These are phyloP conservation scores for Hirsutella minnesotensis DNA, from an alignment of 2,329 filamentous ascomycete genomes.

Conservation along the genomic window DNA sequence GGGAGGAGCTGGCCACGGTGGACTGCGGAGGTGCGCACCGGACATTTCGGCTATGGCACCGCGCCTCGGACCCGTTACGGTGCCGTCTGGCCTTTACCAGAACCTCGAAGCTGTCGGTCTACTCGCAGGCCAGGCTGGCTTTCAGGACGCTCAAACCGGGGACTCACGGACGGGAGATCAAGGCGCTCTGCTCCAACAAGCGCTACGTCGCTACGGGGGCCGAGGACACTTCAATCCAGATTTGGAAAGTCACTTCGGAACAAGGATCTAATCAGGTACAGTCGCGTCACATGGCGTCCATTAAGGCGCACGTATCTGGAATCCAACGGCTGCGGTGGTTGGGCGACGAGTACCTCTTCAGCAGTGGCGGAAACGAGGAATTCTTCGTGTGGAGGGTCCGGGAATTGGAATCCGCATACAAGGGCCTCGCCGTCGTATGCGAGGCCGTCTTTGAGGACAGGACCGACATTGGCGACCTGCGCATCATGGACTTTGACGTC, in stretches of 20 bases:
- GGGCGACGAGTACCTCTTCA: constrained; percentile 61
- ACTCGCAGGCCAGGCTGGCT: constrained; percentile 25
- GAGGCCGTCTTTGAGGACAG: constrained; percentile 42
- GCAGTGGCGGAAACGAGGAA: constrained; percentile 78
- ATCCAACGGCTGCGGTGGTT: constrained; percentile 75
- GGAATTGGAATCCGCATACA: constrained; percentile 34
- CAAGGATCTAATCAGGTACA: constrained; percentile 5
- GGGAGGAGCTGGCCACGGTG: constrained; percentile 57
- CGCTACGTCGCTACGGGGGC: constrained; percentile 50
- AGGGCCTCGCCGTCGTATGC: constrained; percentile 41
- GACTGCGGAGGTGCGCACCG: constrained; percentile 81
- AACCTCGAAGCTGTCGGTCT: constrained; percentile 41
- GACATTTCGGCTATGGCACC: constrained; percentile 46
- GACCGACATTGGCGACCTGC: constrained; percentile 50
- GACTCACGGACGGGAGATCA: constrained; percentile 77
- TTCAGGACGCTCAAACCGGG: constrained; percentile 50
- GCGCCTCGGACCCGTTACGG: constrained; percentile 16
- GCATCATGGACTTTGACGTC: constrained; percentile 71
- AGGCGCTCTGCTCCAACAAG: constrained; percentile 32
- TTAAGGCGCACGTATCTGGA: constrained; percentile 72
- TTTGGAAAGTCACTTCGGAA: constrained; percentile 42
- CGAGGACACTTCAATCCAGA: constrained; percentile 64
- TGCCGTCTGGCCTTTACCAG: constrained; percentile 63
- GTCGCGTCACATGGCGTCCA: constrained; percentile 43
- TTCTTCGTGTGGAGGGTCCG: constrained; percentile 72